A percentile compares a stretch with the other conserved stretches of the same genome.
phyloP scores from a whole-genome alignment of 345 rosid species.

The Ricinus communis region DNA sequence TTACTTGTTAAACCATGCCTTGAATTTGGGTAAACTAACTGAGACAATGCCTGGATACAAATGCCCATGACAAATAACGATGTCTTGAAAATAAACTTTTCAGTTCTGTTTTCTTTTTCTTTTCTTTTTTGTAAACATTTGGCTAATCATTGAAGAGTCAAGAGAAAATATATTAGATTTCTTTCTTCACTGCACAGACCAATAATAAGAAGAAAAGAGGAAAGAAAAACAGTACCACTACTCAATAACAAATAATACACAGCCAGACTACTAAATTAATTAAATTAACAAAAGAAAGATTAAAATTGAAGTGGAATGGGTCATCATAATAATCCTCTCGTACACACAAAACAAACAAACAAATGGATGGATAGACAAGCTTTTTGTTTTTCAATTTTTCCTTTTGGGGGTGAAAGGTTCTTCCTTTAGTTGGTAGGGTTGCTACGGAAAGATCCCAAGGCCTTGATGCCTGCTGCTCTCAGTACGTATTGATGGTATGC shows the following conservation, averaged over 20 bases:
- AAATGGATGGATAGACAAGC: constrained; percentile 11
- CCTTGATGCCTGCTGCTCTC: constrained; percentile 60
- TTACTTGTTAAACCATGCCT: not conserved
- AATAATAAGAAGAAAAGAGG: not conserved
- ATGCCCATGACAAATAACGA: too few species aligned
- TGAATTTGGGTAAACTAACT: not conserved
- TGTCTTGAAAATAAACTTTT: too few species aligned
- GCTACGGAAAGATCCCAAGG: constrained; percentile 71
- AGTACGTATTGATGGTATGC: constrained; percentile 59
- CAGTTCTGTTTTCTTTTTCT: too few species aligned
- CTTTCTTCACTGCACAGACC: not conserved
- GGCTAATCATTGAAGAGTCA: too few species aligned
- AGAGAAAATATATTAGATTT: too few species aligned
- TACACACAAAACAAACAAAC: constrained; percentile 35
- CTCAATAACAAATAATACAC: constrained; percentile 30
- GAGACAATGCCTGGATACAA: too few species aligned
- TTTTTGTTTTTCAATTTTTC: not conserved
- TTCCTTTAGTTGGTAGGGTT: constrained; percentile 43
- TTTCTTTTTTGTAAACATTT: too few species aligned
- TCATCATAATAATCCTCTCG: constrained; percentile 22
- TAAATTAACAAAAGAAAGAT: constrained; percentile 22
- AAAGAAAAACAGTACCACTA: constrained; percentile 4
- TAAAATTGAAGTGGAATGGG: not conserved
- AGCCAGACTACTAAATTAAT: constrained; percentile 13
- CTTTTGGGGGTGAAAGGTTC: too few species aligned